A percentile compares a stretch with the other conserved stretches of the same genome.
Evolutionary conservation across 1,139 yeast genomes (phyloP).

Genomic region (Saccharomyces pastorianus): DNA sequence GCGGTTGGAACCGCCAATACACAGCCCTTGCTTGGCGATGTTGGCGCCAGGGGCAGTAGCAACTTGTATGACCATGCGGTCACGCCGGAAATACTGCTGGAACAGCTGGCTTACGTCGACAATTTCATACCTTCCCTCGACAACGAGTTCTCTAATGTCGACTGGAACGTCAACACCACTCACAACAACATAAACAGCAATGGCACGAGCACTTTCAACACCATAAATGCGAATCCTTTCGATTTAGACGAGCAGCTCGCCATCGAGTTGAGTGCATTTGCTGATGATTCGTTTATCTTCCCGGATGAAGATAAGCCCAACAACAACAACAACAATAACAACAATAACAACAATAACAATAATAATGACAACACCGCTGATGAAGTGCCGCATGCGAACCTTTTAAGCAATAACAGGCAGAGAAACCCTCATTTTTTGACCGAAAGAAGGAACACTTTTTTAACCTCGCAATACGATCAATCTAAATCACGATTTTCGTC

Average conservation of each 20-base stretch:
- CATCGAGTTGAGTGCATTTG: constrained; percentile 70
- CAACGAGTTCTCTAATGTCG: constrained; percentile 26
- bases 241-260: constrained; percentile 61
- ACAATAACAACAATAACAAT: constrained; percentile 7
- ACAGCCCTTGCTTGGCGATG: not conserved
- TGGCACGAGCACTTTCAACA: not conserved
- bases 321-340: constrained; percentile 8
- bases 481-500: constrained; percentile 27
- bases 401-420: constrained; percentile 2
- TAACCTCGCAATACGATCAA: constrained; percentile 29
- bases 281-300: constrained; percentile 67
- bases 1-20: not conserved
- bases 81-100: constrained; percentile 61
- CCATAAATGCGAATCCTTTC: constrained; percentile 12
- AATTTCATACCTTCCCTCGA: constrained; percentile 51
- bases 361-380: constrained; percentile 3
- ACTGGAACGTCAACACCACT: constrained; percentile 17
- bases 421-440: constrained; percentile 22
- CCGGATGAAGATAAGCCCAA: constrained; percentile 68
- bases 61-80: not conserved
- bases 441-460: constrained; percentile 26
- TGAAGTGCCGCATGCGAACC: constrained; percentile 1
- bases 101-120: constrained; percentile 70
- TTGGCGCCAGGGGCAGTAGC: not conserved
- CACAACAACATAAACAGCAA: not conserved